Conservation (phyloP, 495 filamentous ascomycete species). For the Diplogelasinospora grovesii region DNA sequence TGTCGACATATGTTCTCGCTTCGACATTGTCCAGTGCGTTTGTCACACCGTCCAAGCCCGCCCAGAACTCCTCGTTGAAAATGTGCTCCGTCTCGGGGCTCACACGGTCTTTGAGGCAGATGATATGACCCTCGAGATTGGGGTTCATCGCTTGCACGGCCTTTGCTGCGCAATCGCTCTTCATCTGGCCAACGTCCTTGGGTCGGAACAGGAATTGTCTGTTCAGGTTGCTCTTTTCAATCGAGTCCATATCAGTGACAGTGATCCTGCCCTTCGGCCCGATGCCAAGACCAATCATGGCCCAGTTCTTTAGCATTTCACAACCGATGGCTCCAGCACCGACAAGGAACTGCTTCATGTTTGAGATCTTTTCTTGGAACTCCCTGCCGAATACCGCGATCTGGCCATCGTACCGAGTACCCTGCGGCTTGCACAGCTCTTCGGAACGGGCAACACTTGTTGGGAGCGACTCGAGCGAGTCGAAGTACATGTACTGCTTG, state of each 20-base stretch:
- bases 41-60: constrained; percentile 80
- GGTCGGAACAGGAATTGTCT: constrained; percentile 93
- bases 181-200: constrained; percentile 91
- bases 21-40: constrained; percentile 98
- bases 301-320: constrained; percentile 99
- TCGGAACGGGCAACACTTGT: constrained; percentile 65
- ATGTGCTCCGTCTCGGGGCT: constrained; percentile 87
- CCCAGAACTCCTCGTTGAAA: constrained; percentile 95
- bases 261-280: constrained; percentile 83
- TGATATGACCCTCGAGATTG: constrained; percentile 77
- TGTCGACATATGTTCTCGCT: constrained; percentile 93
- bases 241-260: constrained; percentile 96
- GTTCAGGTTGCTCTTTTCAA: constrained; percentile 99
- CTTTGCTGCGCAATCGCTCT: constrained; percentile 90
- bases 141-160: constrained; percentile 94
- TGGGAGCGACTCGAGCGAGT: constrained; percentile 92
- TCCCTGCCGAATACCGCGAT: constrained; percentile 93
- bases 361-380: constrained; percentile 87
- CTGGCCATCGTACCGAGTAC: constrained; percentile 89
- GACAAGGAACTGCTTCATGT: constrained; percentile 86
- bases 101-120: constrained; percentile 80
- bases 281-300: constrained; percentile 91
- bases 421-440: constrained; percentile 76
- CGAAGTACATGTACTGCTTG: constrained; percentile 92
- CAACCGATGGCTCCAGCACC: constrained; percentile 97